phyloP scores from a whole-genome alignment of 2,329 filamentous ascomycete genomes.

The Pezicula rhizophila region DNA sequence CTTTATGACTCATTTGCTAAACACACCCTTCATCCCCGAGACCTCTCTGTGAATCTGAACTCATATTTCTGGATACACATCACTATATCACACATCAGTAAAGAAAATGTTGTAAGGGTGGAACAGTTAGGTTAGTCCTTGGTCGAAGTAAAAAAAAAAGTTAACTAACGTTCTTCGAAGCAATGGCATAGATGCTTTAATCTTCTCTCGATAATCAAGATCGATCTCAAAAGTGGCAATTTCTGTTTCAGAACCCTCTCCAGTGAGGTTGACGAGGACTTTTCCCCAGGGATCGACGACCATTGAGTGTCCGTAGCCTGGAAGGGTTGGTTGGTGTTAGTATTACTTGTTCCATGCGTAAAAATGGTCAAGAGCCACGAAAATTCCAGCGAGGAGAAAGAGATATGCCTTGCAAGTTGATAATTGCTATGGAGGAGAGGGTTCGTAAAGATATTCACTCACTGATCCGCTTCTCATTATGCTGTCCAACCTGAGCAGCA shows the following conservation, averaged over 20 bases:
- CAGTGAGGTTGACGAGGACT: conserved; percentile 59
- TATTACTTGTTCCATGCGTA: no score
- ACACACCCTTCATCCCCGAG: no score
- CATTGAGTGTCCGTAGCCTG: conserved; percentile 81
- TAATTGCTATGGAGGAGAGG: no score
- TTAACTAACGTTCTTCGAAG: conserved; percentile 37
- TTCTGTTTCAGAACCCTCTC: conserved; percentile 36
- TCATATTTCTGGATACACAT: conserved; percentile 8
- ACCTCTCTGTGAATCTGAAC: not conserved
- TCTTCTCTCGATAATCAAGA: conserved; percentile 41
- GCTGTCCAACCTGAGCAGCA: conserved; percentile 72
- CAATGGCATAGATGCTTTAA: conserved; percentile 51
- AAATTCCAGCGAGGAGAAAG: no score
- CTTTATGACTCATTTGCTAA: not conserved
- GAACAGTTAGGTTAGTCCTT: not conserved
- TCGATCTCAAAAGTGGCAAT: conserved; percentile 49
- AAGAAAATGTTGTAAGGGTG: not conserved
- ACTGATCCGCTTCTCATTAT: conserved; percentile 59
- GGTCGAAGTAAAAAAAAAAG: not conserved
- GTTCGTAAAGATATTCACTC: no score
- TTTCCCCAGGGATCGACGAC: conserved; percentile 84
- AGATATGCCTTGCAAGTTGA: no score
- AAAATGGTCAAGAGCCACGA: no score
- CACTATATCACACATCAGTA: not conserved
- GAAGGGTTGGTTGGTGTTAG: no score